Evolutionary conservation across 2,329 filamentous ascomycete species (phyloP).

Genomic region (Alternaria incomplexa): DNA sequence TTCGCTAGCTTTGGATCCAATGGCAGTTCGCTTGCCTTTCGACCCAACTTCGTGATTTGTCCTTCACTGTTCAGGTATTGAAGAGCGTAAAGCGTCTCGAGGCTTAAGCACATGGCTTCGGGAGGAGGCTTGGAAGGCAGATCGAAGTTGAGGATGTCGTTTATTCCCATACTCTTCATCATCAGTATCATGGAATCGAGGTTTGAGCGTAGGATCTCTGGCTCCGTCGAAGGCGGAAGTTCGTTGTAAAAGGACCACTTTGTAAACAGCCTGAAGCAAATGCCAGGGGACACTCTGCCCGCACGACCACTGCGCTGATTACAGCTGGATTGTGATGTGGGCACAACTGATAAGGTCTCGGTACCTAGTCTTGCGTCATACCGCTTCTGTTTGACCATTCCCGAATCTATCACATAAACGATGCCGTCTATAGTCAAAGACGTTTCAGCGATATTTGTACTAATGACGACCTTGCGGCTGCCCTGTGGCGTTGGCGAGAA

Average conservation of each 20-base stretch:
- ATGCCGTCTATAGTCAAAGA: conserved; percentile 97
- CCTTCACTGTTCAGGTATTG: conserved; percentile 89
- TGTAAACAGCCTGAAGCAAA: too few relatives aligned
- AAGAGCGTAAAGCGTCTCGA: conserved; percentile 91
- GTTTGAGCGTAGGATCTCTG: conserved; percentile 91
- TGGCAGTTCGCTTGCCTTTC: conserved; percentile 95
- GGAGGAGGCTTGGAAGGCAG: too few relatives aligned
- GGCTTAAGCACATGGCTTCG: too few relatives aligned
- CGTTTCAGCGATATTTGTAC: conserved; percentile 97
- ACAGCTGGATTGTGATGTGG: conserved; percentile 67
- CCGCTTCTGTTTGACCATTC: conserved; percentile 80
- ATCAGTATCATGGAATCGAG: conserved; percentile 88
- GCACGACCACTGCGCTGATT: too few relatives aligned
- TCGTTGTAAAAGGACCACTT: conserved; percentile 92
- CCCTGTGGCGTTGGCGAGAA: too few relatives aligned
- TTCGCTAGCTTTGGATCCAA: conserved; percentile 92
- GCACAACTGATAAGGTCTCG: not conserved
- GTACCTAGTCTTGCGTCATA: not conserved
- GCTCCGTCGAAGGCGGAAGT: conserved; percentile 85
- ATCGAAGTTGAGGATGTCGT: conserved; percentile 91
- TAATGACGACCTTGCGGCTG: conserved; percentile 89
- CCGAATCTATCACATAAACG: conserved; percentile 93
- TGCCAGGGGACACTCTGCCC: too few relatives aligned
- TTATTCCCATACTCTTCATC: conserved; percentile 88
- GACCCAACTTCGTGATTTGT: conserved; percentile 85